Evolutionary conservation across 139 green algal species (phyloP).

Genomic region (Nannochloris sp.): DNA sequence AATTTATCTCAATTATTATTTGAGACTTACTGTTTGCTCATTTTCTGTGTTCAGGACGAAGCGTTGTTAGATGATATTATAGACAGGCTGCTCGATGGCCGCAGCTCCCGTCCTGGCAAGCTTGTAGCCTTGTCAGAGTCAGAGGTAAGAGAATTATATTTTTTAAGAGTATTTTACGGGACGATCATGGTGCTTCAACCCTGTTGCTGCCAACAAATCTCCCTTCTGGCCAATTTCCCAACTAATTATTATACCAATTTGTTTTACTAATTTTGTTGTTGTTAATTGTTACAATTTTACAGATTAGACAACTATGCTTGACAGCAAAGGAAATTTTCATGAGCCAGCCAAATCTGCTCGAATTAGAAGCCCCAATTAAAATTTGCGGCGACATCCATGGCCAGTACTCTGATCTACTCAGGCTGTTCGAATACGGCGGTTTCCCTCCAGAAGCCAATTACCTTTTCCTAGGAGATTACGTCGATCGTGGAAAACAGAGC

Average conservation of each 20-base stretch:
- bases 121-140: slow-evolving; percentile 89
- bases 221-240: neutral
- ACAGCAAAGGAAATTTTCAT: slow-evolving; percentile 94
- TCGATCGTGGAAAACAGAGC: slow-evolving; percentile 98
- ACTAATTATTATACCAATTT: neutral
- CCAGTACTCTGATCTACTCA: slow-evolving; percentile 95
- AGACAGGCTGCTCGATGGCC: slow-evolving; percentile 81
- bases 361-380: slow-evolving; percentile 98
- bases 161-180: neutral
- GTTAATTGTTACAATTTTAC: slow-evolving; percentile 27
- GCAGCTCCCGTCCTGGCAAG: slow-evolving; percentile 84
- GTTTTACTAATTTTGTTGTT: neutral
- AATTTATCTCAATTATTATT: neutral
- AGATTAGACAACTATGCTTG: slow-evolving; percentile 87
- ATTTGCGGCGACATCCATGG: slow-evolving; percentile 99
- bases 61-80: slow-evolving; percentile 89
- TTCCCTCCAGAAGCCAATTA: slow-evolving; percentile 99
- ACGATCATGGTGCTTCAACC: too few relatives aligned
- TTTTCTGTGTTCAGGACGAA: slow-evolving; percentile 33
- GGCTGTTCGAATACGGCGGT: slow-evolving; percentile 98
- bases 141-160: slow-evolving; percentile 77
- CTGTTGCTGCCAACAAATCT: neutral
- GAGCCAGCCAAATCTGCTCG: slow-evolving; percentile 92
- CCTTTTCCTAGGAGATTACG: slow-evolving; percentile 98
- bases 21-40: neutral